phyloP scores from a whole-genome alignment of 768 basidiomycete genomes.

The Wakefieldia striispora region DNA sequence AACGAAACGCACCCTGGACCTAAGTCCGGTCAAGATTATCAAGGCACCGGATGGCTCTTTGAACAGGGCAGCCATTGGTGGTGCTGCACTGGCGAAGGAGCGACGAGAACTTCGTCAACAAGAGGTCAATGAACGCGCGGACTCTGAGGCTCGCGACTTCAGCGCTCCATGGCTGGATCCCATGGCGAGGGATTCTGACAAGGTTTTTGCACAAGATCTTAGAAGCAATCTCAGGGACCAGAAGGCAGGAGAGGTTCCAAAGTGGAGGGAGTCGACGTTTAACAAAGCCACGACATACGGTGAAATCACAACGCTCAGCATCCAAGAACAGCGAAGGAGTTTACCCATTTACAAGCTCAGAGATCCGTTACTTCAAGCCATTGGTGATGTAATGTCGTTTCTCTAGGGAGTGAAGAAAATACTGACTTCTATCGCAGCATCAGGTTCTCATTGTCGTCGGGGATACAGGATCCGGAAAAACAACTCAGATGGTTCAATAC shows the following conservation, averaged over 20 bases:
- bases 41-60: conserved; percentile 98
- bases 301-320: conserved; percentile 84
- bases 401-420: neutral
- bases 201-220: conserved; percentile 90
- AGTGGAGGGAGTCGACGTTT: conserved; percentile 90
- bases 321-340: conserved; percentile 89
- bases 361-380: conserved; percentile 85
- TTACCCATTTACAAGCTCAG: conserved; percentile 95
- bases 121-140: conserved; percentile 90
- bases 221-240: conserved; percentile 79
- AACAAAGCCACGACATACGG: conserved; percentile 97
- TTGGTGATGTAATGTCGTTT: conserved; percentile 65
- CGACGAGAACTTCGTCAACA: conserved; percentile 91
- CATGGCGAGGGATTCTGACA: conserved; percentile 87
- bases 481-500: conserved; percentile 99
- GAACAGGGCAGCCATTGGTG: conserved; percentile 92
- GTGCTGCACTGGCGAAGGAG: conserved; percentile 92
- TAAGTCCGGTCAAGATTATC: conserved; percentile 97
- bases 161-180: conserved; percentile 97
- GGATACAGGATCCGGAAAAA: conserved; percentile 98
- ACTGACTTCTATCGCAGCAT: conserved; percentile 37
- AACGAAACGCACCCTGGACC: conserved; percentile 91
- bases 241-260: conserved; percentile 76
- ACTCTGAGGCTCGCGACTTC: conserved; percentile 93
- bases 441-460: conserved; percentile 98